phyloP scores from a whole-genome alignment of 371 early-diverging fungal species.

The Mucor velutinosus region DNA sequence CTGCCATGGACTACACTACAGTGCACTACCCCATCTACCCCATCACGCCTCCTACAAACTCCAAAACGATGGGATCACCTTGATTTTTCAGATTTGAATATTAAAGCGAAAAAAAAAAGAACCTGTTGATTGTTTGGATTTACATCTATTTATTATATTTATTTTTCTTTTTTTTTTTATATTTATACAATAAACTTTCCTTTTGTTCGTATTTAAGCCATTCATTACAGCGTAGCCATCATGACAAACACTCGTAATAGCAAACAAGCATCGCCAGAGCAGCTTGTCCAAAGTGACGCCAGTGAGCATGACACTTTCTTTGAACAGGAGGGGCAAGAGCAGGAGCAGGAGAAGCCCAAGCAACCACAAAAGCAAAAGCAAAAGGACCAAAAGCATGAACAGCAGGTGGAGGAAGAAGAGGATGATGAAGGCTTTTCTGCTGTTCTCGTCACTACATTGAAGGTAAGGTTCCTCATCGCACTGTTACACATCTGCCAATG shows the following conservation, averaged over 20 bases:
- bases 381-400: background rate
- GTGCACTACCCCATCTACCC: slow-evolving; percentile 37
- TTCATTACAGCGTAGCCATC: background rate
- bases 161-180: background rate
- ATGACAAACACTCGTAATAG: background rate
- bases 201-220: background rate
- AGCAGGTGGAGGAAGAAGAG: background rate
- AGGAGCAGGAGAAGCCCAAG: background rate
- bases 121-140: background rate
- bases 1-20: slow-evolving; percentile 28
- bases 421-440: slow-evolving; percentile 6
- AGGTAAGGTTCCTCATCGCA: background rate
- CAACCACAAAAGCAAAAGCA: background rate
- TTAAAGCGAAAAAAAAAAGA: background rate
- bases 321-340: background rate
- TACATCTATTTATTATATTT: background rate
- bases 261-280: background rate
- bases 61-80: background rate
- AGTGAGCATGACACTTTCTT: background rate
- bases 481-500: background rate
- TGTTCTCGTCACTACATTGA: slow-evolving; percentile 4
- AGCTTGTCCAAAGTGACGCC: background rate
- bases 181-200: background rate
- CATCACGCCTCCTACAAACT: slow-evolving; percentile 11
- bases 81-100: background rate